Base-by-base conservation (phyloP, 176 grass and related monocot genomes). In the Triticum aestivum region DNA sequence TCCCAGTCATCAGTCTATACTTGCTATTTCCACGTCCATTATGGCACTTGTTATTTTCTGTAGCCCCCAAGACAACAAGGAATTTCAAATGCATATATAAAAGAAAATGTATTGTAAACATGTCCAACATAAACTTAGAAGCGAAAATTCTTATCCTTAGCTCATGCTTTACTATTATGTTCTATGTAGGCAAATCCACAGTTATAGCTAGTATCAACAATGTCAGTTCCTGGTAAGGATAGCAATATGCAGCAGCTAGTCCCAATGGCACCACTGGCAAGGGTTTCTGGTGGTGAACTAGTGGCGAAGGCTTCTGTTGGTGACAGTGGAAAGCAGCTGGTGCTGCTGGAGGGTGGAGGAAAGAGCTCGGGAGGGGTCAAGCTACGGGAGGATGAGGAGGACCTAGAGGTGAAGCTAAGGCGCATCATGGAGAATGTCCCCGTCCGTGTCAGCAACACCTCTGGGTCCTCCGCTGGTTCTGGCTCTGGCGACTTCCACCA, bases 401-500 rank as follows among this genome's bases (percentile, higher is more conserved):
- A 98, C 74, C 76, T 98, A 35, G 92, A 98, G 85, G 90, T 99
- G 45, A 99, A 96, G 92, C 89, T 99, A 15, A 88, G 97, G 29
- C 84, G 97, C 75, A 96, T 99, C 87, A 99, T 99, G 87, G 94
- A 96, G 85, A 78, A 96, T 20, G 90, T 99, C 13, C 94, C 94
- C 3, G 94, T 99, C 30, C 81, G 90, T 62, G 97, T 99, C 42
- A 96, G 82, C 83, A 99, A 99, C 79, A 99, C 92, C 15, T 99
- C 97, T 21, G 94, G 97, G 1, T 96, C 92, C 39, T 99, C 97
- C 9, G 94, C 97, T 52, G 94, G 94, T 3, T 99, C 97, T 42
- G 94, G 92, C 61, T 99, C 97, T 65, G 97, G 94, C 21, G 97
- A 99, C 84, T 99, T 99, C 87, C 97, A 99, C 75, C 94, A 99